Evolutionary conservation across 257 asterid species (phyloP), one percentile per base, ranked within the genome.

Genomic region (Striga asiatica): DNA sequence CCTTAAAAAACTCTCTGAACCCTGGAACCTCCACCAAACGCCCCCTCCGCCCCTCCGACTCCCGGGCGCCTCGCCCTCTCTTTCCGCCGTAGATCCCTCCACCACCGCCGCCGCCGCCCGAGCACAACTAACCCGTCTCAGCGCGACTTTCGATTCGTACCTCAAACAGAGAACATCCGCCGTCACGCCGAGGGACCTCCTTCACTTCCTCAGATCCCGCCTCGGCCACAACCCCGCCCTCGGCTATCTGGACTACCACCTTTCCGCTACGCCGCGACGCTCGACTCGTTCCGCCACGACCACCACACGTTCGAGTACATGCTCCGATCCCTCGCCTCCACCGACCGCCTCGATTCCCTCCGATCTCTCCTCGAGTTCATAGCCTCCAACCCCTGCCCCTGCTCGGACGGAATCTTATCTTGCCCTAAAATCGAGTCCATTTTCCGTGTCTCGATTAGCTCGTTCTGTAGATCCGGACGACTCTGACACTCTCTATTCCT

Each of bases 271-370:
- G 82, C 83, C 56, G 81, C 97, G 61, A 69, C 95, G 7, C 82
- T 88, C 9, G 95, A 84, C 46, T 80, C 95, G 1, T 92, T 82
- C 78, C 91, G 97, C 58, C 98, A 92, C 48, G 91, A 92, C 23
- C 97, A 88, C 79, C 60, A 67, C 75, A 84, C 99, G 2, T 81
- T 82, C 67, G 91, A 82, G 68, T 92, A 78, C 80, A 81, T 88
- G 79, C 82, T 63, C 8, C 93, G 93, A 41, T 68, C 95, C 18
- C 97, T 92, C 43, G 72, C 76, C 14, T 61, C 78, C 63, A 77
- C 97, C 50, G 62, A 82, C 74, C 94, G 97, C 38, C 72, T 88
- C 58, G 85, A 84, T 56, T 76, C 78, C 22, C 89, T 92, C 66
- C 69, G 74, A 1, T 56, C 74, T 18, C 83, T 87, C 24, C 78